Evolutionary conservation across 1,139 yeast species (phyloP).

Genomic region (Blastobotrys ciferrii): DNA sequence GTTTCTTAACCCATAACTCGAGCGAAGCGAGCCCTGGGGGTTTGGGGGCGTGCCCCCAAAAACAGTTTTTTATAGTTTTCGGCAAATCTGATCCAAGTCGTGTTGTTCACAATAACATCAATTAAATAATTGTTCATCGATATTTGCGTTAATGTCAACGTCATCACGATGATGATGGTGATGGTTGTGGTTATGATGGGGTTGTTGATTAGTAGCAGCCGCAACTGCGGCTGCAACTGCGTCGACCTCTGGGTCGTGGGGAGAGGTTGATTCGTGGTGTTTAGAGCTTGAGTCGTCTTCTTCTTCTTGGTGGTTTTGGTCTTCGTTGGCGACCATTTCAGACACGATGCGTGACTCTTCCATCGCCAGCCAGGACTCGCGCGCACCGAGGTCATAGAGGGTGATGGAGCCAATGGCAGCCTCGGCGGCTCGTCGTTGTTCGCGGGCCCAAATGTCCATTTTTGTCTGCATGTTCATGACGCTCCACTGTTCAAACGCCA

Average conservation of each 20-base stretch:
- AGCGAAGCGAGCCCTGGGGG: too few relatives aligned
- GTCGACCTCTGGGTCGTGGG: neutral
- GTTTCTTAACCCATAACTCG: too few relatives aligned
- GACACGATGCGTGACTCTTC: slow-evolving; percentile 32
- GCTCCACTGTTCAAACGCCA: slow-evolving; percentile 47
- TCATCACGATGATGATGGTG: neutral
- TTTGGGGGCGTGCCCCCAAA: too few relatives aligned
- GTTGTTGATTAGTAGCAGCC: neutral
- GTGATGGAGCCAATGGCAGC: slow-evolving; percentile 43
- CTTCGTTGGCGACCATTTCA: slow-evolving; percentile 12
- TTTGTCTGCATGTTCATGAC: slow-evolving; percentile 37
- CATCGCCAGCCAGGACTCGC: slow-evolving; percentile 41
- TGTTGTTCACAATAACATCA: too few relatives aligned
- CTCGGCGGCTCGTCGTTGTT: slow-evolving; percentile 45
- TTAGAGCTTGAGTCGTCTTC: slow-evolving; percentile 4
- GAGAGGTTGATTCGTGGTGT: neutral
- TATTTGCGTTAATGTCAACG: slow-evolving; percentile 3
- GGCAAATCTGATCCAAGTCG: too few relatives aligned
- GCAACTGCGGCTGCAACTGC: slow-evolving; percentile 5
- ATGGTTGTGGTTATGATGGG: too few relatives aligned
- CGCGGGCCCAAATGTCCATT: slow-evolving; percentile 44
- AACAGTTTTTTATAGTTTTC: too few relatives aligned
- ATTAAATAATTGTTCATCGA: slow-evolving; percentile 4
- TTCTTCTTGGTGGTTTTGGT: neutral
- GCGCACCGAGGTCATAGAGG: slow-evolving; percentile 42